phyloP scores from a whole-genome alignment of 1,284 basidiomycete genomes.

The Sanghuangporus baumii region DNA sequence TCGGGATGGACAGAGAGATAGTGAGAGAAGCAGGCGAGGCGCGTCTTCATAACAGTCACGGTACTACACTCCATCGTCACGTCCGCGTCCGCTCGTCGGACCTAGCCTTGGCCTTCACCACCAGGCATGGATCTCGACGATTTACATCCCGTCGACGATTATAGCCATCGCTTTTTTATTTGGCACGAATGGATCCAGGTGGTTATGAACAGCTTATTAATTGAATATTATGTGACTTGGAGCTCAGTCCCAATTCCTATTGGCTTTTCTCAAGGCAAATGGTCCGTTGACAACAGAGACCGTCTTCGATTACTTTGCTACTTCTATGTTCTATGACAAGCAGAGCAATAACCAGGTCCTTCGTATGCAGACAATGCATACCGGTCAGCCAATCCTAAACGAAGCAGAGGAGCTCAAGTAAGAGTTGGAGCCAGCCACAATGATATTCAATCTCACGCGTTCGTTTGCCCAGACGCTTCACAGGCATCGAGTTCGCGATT shows the following conservation, averaged over 20 bases:
- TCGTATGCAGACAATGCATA: constrained; percentile 84
- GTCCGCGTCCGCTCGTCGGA: not conserved
- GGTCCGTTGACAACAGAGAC: constrained; percentile 70
- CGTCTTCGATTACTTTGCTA: constrained; percentile 81
- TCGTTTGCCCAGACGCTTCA: constrained; percentile 56
- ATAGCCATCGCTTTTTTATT: constrained; percentile 75
- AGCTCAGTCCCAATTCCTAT: constrained; percentile 6
- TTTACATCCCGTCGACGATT: constrained; percentile 72
- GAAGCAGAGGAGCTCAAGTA: constrained; percentile 79
- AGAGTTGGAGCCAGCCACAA: constrained; percentile 21
- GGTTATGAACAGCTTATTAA: constrained; percentile 12
- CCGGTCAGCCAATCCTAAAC: constrained; percentile 61
- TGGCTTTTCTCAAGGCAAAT: constrained; percentile 44
- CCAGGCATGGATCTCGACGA: constrained; percentile 68
- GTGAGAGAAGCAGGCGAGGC: not conserved
- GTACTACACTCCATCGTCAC: not conserved
- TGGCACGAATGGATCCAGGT: constrained; percentile 85
- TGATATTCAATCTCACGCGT: constrained; percentile 5
- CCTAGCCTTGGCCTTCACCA: not conserved
- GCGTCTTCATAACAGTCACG: not conserved
- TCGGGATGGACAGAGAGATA: not conserved
- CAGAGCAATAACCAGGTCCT: constrained; percentile 85
- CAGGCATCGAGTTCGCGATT: constrained; percentile 77
- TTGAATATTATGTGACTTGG: not conserved
- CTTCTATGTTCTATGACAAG: constrained; percentile 87